Evolutionary conservation across 345 rosid genomes (phyloP).

Genomic region (Salix caprea): DNA sequence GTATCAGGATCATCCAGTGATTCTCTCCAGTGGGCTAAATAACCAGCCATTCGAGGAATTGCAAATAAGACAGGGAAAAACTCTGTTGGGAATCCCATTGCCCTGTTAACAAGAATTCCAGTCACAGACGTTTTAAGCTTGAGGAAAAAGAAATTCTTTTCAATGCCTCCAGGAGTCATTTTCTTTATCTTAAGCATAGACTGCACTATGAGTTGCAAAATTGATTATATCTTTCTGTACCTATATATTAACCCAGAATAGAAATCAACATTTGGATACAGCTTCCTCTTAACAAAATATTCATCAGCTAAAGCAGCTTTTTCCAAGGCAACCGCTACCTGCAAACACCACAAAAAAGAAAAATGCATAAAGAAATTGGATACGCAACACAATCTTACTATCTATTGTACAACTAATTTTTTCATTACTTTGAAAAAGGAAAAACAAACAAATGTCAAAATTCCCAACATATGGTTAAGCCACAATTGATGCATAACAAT

Average conservation of each 20-base stretch:
- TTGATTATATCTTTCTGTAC: constrained; percentile 27
- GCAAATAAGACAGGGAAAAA: constrained; percentile 92
- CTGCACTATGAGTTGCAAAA: not conserved
- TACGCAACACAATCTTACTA: not conserved
- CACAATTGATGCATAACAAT: not conserved
- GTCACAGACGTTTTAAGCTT: constrained; percentile 1
- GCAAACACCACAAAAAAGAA: constrained; percentile 13
- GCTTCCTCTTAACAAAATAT: constrained; percentile 80
- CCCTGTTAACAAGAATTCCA: constrained; percentile 39
- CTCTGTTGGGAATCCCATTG: constrained; percentile 98
- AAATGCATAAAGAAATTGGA: not conserved
- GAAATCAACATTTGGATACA: constrained; percentile 98
- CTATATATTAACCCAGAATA: constrained; percentile 93
- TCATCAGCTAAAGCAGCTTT: constrained; percentile 94
- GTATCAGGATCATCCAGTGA: constrained; percentile 97
- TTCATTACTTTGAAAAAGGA: not conserved
- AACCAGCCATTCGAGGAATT: constrained; percentile 98
- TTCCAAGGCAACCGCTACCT: constrained; percentile 96
- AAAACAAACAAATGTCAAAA: not conserved
- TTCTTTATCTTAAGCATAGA: not conserved
- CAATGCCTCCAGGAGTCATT: not conserved
- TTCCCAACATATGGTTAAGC: not conserved
- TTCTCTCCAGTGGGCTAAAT: constrained; percentile 89
- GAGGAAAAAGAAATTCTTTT: not conserved
- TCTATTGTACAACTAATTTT: not conserved